A percentile compares a stretch with the other conserved stretches of the same genome.
These are phyloP conservation scores for Moesziomyces globuligerus DNA, from an alignment of 1,284 basidiomycete species.

Conservation along the genomic window DNA sequence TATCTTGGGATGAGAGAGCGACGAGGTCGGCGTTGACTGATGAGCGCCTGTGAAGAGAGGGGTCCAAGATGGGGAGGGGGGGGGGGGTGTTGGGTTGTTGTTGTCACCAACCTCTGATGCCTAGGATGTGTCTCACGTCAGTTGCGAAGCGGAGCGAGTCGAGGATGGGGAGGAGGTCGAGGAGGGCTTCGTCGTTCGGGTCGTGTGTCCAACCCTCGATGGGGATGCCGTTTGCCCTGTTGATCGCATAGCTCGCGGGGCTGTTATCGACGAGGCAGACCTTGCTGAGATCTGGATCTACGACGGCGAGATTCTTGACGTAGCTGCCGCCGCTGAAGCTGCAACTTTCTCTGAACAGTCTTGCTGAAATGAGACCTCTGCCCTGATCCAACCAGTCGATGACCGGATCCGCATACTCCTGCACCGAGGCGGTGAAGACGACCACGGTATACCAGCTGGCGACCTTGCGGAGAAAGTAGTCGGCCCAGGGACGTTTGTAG, in stretches of 20 bases:
- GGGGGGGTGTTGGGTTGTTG: too few relatives aligned
- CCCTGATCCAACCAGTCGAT: slow-evolving; percentile 99
- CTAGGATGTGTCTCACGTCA: slow-evolving; percentile 91
- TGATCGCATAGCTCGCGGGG: slow-evolving; percentile 88
- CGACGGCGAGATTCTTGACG: slow-evolving; percentile 87
- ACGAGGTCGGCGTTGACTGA: too few relatives aligned
- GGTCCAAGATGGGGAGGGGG: too few relatives aligned
- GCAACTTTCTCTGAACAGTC: slow-evolving; percentile 95
- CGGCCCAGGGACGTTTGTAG: slow-evolving; percentile 96
- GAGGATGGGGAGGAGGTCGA: slow-evolving; percentile 92
- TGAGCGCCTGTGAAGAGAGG: too few relatives aligned
- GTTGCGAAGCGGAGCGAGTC: slow-evolving; percentile 94
- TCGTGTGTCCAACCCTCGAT: slow-evolving; percentile 99
- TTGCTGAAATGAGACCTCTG: slow-evolving; percentile 80
- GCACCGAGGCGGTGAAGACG: slow-evolving; percentile 98
- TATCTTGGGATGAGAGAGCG: too few relatives aligned
- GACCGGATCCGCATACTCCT: slow-evolving; percentile 98
- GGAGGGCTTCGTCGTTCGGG: slow-evolving; percentile 92
- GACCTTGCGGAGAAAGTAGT: slow-evolving; percentile 71
- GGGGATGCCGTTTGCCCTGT: slow-evolving; percentile 97
- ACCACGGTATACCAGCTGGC: slow-evolving; percentile 98
- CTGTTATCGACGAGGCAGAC: slow-evolving; percentile 97
- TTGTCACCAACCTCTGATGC: slow-evolving; percentile 71
- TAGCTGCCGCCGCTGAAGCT: slow-evolving; percentile 92
- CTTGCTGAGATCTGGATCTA: slow-evolving; percentile 87